Base-by-base conservation (phyloP, 768 basidiomycete species). In the Solioccasus polychromus region DNA sequence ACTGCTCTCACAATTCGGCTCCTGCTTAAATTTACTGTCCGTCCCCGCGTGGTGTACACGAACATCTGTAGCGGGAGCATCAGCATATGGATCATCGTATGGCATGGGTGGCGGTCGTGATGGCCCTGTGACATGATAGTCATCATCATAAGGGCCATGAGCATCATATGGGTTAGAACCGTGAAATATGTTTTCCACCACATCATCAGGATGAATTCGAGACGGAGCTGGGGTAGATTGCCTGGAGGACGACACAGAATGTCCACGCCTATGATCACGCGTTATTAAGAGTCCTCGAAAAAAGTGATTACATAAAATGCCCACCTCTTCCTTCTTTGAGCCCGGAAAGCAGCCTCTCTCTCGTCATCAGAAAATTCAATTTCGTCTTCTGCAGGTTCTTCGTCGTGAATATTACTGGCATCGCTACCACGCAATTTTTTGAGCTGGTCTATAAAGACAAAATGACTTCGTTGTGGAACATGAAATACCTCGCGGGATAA, bases 361-460 rank as follows among this genome's bases (percentile, higher is more conserved):
- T 98, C 95, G 54, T 98, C 95, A 53, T 98, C 95, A 3, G 89
- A 92, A 67, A 94, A 98, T 61, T 98, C 95, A 24, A 90, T 59
- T 60, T 97, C 95, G 44, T 91, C 80, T 17, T 90, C 92, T 2
- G 74, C 88, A 3, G 90, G 85, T 62, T 98, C 95, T 66, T 98
- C 95, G 60, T 98, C 95, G 54, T 92, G 82, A 9, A 92, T 74
- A 60, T 97, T 98, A 58, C 88, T 92, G 18, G 95, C 95, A 55
- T 98, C 95, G 52, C 89, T 92, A 32, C 94, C 95, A 60, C 84
- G 93, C 50, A 80, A 62, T 15, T 69, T 73, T 48, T 78, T 77
- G 36, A 97, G 75, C 36, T 83, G 78, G 29, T 76, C 73, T 35
- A 92, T 75, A 62, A 89, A 92, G 41, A 97, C 85, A 60, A 93